Evolutionary conservation across 805 yeast genomes (phyloP).

Genomic region (Monosporozyma solicola): DNA sequence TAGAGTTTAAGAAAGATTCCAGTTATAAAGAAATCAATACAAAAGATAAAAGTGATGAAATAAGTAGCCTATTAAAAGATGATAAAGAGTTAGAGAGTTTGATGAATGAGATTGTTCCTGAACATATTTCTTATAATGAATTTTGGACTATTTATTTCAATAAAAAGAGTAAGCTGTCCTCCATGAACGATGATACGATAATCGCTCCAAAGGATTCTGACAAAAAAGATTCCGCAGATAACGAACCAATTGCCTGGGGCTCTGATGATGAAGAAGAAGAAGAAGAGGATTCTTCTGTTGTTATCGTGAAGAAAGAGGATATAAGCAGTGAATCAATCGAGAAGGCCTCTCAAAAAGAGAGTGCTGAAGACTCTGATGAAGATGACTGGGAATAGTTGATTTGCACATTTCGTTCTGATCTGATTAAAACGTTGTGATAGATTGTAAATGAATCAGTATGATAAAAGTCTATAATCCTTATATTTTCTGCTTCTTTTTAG

Average conservation of each 20-base stretch:
- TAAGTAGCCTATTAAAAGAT: conserved; percentile 38
- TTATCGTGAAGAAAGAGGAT: conserved; percentile 13
- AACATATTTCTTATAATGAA: conserved; percentile 42
- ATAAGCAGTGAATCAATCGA: conserved; percentile 4
- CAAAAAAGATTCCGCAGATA: conserved; percentile 32
- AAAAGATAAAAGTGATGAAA: conserved; percentile 42
- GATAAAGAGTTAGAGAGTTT: conserved; percentile 45
- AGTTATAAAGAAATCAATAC: conserved; percentile 27
- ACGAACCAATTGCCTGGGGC: conserved; percentile 13
- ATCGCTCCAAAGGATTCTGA: conserved; percentile 36
- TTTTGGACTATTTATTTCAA: conserved; percentile 74
- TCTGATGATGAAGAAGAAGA: conserved; percentile 16
- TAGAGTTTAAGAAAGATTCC: conserved; percentile 21
- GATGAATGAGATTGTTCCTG: conserved; percentile 62
- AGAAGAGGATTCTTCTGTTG: conserved; percentile 9
- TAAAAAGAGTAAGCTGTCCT: conserved; percentile 42
- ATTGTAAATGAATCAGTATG: background rate
- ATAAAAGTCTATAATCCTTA: too few relatives aligned
- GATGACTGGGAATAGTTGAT: conserved; percentile 52
- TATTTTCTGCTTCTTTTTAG: too few relatives aligned
- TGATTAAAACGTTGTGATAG: background rate
- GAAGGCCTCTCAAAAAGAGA: conserved; percentile 14
- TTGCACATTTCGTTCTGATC: background rate
- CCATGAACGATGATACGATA: conserved; percentile 59
- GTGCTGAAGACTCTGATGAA: conserved; percentile 37